Evolutionary conservation across 139 green algal genomes (phyloP).

Genomic region (Gonium pectorale): DNA sequence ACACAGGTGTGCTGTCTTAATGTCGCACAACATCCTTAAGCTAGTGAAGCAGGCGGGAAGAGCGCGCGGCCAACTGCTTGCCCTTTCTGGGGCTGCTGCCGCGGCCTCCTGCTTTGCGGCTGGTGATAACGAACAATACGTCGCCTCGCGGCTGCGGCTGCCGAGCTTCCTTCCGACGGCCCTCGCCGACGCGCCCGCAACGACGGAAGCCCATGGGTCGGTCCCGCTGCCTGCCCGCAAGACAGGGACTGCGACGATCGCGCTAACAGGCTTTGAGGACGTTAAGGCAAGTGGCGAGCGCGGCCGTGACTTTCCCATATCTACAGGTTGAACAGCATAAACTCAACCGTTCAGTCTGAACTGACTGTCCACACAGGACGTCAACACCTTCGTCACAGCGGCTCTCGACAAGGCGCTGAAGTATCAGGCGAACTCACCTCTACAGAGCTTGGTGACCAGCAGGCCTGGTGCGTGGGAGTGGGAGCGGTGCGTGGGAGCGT

Average conservation of each 20-base stretch:
- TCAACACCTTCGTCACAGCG: not conserved
- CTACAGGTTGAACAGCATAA: not conserved
- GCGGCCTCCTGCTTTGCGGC: not conserved
- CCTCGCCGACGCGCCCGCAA: conserved; percentile 1
- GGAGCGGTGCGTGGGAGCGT: too few species aligned
- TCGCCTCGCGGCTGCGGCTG: not conserved
- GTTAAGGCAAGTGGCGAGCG: not conserved
- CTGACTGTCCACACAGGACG: not conserved
- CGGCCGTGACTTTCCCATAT: not conserved
- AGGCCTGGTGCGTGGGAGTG: not conserved
- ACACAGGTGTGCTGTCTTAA: too few species aligned
- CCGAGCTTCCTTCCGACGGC: not conserved
- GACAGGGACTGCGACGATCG: not conserved
- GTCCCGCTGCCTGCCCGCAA: too few species aligned
- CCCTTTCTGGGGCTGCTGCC: not conserved
- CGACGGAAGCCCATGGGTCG: not conserved
- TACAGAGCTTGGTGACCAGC: not conserved
- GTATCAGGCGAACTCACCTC: conserved; percentile 7
- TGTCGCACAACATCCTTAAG: not conserved
- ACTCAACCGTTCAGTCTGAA: too few species aligned
- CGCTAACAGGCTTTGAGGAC: conserved; percentile 21
- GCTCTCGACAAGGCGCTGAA: conserved; percentile 14
- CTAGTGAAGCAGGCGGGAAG: not conserved
- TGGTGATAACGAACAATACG: not conserved
- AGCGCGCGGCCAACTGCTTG: not conserved